Conservation (phyloP, 2,329 filamentous ascomycete genomes). For the Botrytis fabae region DNA sequence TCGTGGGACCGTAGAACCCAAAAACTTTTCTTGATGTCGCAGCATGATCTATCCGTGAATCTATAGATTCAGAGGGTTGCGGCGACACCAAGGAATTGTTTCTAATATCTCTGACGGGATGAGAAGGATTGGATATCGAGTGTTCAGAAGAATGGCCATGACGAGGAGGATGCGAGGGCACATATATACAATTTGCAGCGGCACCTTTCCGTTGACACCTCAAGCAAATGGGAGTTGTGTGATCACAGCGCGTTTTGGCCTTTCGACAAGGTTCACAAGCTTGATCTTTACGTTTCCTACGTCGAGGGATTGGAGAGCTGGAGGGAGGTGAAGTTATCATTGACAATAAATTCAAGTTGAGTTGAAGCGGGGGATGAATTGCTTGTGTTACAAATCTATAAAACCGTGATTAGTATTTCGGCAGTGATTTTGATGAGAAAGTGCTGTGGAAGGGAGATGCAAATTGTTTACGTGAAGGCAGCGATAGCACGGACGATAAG, state of each 20-base stretch:
- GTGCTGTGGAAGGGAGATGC: neutral
- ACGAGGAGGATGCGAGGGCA: neutral
- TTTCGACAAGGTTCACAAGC: constrained; percentile 9
- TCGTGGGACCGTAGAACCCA: constrained; percentile 10
- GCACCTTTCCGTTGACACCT: constrained; percentile 11
- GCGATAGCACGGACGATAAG: neutral
- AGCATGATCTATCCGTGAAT: neutral
- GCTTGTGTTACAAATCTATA: neutral
- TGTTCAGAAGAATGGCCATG: neutral
- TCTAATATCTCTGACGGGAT: neutral
- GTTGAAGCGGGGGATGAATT: neutral
- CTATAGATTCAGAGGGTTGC: neutral
- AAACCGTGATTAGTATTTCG: neutral
- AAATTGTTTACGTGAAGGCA: neutral
- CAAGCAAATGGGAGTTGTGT: constrained; percentile 12
- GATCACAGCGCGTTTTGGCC: constrained; percentile 6
- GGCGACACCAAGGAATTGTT: neutral
- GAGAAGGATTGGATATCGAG: neutral
- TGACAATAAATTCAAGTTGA: neutral
- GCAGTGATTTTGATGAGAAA: neutral
- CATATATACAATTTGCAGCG: constrained; percentile 2
- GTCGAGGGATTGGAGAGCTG: neutral
- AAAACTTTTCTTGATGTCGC: neutral
- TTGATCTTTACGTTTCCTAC: constrained; percentile 17
- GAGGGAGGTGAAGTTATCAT: neutral